Evolutionary conservation across 805 yeast species (phyloP), one percentile per base, ranked within the genome.

Genomic region (Zygoascus bituminiphila): DNA sequence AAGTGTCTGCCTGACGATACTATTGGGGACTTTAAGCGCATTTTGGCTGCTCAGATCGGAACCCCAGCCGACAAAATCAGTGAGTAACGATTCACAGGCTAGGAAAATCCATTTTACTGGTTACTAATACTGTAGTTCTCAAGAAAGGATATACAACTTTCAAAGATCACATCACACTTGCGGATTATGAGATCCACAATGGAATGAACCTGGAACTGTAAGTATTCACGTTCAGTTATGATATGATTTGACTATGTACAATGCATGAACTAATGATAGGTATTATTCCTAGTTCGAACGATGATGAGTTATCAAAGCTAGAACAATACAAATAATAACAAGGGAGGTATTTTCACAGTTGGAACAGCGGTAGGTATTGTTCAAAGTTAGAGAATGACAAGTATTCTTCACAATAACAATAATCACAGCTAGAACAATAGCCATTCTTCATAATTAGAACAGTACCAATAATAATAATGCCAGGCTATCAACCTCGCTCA

Each of bases 171-270:
- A 91, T 91, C 48, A 75, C 89, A 0, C 70, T 91, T 41, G 96
- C 84, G n/a, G 98, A 91, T 64, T 91, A 93, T 62, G 98, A 91
- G 63, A 80, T 91, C 17, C 95, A 88, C 60, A 82, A 88, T 63
- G 95, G 95, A 8, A 82, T 84, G 52, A 87, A 82, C 64, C 66
- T 91, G 55, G 98, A 91, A 66, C 68, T 91, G 63, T 93, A 87
- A 45, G 67, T 58, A 29, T 38, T 9, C 19, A n/a, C 15, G 33
- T 29, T 29, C n/a, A 15, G 33, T 5, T 24, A 4, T n/a, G 24
- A 33, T 15, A 15, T 12, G 26, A 9, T 7, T 14, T 26, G 14
- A 12, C 35, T 25, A 42, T 42, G 45, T 22, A 22, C 23, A 19
- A 7, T 22, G 15, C 44, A 23, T 2, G 6, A 37, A 42, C 31